Conservation (phyloP, 2,329 filamentous ascomycete species). For the Fusarium annulatum region DNA sequence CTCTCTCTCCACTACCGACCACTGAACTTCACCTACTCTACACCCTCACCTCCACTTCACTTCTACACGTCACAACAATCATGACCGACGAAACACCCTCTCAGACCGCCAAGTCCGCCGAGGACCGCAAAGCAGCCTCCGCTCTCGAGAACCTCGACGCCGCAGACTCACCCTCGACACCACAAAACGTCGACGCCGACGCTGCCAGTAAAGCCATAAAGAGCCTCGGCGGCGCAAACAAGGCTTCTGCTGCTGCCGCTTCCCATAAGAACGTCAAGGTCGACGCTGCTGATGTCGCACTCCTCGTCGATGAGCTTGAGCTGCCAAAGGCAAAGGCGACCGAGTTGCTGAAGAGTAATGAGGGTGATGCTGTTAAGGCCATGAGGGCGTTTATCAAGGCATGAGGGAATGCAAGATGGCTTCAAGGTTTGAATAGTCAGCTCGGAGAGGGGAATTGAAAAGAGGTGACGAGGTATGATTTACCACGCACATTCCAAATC, state of each 20-base stretch:
- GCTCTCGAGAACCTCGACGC: slow-evolving; percentile 77
- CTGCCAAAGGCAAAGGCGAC: slow-evolving; percentile 77
- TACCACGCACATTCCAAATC: neutral
- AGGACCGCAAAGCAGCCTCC: slow-evolving; percentile 81
- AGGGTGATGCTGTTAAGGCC: slow-evolving; percentile 75
- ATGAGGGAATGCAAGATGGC: neutral
- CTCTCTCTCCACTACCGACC: slow-evolving; percentile 45
- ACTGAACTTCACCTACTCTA: slow-evolving; percentile 51
- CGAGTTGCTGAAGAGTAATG: slow-evolving; percentile 76
- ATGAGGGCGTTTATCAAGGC: slow-evolving; percentile 65
- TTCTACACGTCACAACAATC: slow-evolving; percentile 48
- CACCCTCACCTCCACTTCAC: slow-evolving; percentile 42
- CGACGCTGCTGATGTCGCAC: slow-evolving; percentile 74
- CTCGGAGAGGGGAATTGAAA: neutral
- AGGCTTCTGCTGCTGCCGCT: slow-evolving; percentile 42
- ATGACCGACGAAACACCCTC: slow-evolving; percentile 65
- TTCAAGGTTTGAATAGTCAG: neutral
- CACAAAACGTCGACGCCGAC: slow-evolving; percentile 73
- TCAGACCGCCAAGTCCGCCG: slow-evolving; percentile 70
- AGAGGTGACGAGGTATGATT: neutral
- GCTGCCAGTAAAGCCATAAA: slow-evolving; percentile 79
- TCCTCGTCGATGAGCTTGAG: slow-evolving; percentile 80
- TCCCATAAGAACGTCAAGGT: slow-evolving; percentile 76
- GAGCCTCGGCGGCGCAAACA: slow-evolving; percentile 59
- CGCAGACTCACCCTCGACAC: slow-evolving; percentile 54